Percentiles rank a stretch among this genome's conserved stretches.
Evolutionary conservation across 2,329 filamentous ascomycete species (phyloP).

Genomic region (Ceratocystis diversiconidia): DNA sequence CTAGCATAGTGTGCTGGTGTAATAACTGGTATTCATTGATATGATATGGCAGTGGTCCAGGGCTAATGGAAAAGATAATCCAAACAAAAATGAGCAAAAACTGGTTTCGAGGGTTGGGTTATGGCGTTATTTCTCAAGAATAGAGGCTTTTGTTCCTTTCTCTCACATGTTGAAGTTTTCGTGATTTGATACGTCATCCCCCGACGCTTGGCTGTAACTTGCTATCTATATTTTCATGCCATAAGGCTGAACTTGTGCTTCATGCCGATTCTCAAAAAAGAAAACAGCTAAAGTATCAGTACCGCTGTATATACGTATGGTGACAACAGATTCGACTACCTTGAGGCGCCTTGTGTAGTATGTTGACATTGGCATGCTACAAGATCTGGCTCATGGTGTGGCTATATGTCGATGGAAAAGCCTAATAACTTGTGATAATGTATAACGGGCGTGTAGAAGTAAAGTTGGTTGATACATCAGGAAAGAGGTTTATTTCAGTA

Average conservation of each 20-base stretch:
- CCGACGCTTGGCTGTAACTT: too few relatives aligned
- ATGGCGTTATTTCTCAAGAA: conserved; percentile 13
- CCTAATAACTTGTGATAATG: background rate
- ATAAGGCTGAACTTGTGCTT: too few relatives aligned
- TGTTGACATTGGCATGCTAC: background rate
- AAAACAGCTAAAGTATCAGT: too few relatives aligned
- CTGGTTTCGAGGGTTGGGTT: conserved; percentile 8
- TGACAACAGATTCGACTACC: too few relatives aligned
- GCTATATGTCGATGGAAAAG: background rate
- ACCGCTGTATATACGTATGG: too few relatives aligned
- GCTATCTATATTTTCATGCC: too few relatives aligned
- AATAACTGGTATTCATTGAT: background rate
- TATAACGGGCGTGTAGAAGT: background rate
- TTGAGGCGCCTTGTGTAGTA: too few relatives aligned
- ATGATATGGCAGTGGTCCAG: background rate
- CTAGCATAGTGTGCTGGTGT: background rate
- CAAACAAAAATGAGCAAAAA: conserved; percentile 14
- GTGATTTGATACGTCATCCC: too few relatives aligned
- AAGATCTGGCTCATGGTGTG: background rate
- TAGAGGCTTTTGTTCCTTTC: conserved; percentile 13
- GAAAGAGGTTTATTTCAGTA: background rate
- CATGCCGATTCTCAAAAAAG: too few relatives aligned
- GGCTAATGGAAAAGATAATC: conserved; percentile 10
- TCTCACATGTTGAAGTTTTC: background rate
- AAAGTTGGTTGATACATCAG: background rate